A percentile compares a stretch with the other conserved stretches of the same genome.
phyloP scores from a whole-genome alignment of 306 rosid genomes.

The Trichosanthes truncata region DNA sequence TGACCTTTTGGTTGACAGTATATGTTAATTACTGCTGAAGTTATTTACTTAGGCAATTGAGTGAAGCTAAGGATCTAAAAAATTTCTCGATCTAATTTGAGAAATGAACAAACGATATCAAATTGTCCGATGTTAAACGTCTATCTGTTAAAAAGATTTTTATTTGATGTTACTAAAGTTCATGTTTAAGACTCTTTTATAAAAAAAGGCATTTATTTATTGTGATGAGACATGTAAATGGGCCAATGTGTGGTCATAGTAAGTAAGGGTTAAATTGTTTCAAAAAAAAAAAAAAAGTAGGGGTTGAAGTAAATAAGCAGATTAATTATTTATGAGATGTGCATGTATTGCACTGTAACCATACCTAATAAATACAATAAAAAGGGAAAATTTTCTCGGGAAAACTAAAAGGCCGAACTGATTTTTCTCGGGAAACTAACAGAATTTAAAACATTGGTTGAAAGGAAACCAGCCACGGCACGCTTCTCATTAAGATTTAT shows the following conservation, averaged over 20 bases:
- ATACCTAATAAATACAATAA: background rate
- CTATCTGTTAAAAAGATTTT: too few relatives aligned
- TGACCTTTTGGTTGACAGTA: too few relatives aligned
- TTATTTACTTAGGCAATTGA: too few relatives aligned
- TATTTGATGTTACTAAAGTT: too few relatives aligned
- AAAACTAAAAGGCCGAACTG: background rate
- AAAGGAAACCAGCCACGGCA: conserved; percentile 7
- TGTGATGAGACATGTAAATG: too few relatives aligned
- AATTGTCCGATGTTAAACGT: too few relatives aligned
- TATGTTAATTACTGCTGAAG: too few relatives aligned
- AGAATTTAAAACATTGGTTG: background rate
- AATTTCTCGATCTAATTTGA: too few relatives aligned
- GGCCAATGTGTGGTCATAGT: background rate
- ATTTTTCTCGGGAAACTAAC: conserved; percentile 10
- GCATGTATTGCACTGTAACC: background rate
- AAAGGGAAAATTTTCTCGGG: background rate
- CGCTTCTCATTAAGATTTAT: conserved; percentile 9
- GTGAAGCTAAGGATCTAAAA: too few relatives aligned
- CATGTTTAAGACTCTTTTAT: too few relatives aligned
- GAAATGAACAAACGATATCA: too few relatives aligned
- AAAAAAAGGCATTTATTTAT: too few relatives aligned
- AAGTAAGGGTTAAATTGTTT: background rate
- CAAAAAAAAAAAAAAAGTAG: background rate
- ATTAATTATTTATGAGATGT: background rate
- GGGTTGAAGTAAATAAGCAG: background rate